These are phyloP conservation scores for Globisporangium emineosum DNA, from an alignment of 352 stramenopile genomes.

Conservation along the genomic window DNA sequence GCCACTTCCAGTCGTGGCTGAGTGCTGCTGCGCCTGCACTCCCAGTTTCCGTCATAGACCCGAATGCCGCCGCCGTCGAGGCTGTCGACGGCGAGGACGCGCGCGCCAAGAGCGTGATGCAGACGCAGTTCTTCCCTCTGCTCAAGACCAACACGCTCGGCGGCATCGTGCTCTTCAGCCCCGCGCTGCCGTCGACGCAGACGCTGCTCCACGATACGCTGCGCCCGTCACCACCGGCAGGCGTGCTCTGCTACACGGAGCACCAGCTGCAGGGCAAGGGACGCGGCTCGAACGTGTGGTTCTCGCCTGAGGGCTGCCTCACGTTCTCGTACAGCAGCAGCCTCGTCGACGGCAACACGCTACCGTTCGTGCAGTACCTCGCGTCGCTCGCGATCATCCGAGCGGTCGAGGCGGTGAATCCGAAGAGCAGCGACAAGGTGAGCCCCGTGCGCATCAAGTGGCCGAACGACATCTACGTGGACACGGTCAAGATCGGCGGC, in stretches of 20 bases:
- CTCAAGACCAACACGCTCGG: constrained; percentile 64
- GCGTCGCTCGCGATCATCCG: constrained; percentile 85
- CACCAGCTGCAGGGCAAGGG: constrained; percentile 77
- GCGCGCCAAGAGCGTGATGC: constrained; percentile 24
- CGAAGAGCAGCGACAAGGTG: constrained; percentile 20
- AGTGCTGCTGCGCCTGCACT: constrained; percentile 22
- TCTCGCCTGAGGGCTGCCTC: constrained; percentile 85
- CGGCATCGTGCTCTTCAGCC: constrained; percentile 68
- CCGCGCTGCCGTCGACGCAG: constrained; percentile 75
- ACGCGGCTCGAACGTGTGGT: constrained; percentile 85
- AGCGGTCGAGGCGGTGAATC: constrained; percentile 64
- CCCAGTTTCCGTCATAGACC: constrained; percentile 21
- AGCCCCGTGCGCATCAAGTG: constrained; percentile 89
- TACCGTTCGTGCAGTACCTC: constrained; percentile 91
- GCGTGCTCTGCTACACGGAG: constrained; percentile 80
- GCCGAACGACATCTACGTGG: constrained; percentile 91
- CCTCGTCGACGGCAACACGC: constrained; percentile 71
- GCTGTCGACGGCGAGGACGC: constrained; percentile 26
- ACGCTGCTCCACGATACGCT: constrained; percentile 78
- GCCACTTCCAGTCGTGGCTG: constrained; percentile 66
- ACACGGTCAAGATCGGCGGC: constrained; percentile 87
- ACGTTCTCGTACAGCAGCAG: constrained; percentile 89
- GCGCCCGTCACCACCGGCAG: constrained; percentile 53
- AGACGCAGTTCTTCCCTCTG: constrained; percentile 39
- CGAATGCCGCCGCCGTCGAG: not conserved